Evolutionary conservation across 805 yeast species (phyloP).

Genomic region (Kuraishia floccosa): DNA sequence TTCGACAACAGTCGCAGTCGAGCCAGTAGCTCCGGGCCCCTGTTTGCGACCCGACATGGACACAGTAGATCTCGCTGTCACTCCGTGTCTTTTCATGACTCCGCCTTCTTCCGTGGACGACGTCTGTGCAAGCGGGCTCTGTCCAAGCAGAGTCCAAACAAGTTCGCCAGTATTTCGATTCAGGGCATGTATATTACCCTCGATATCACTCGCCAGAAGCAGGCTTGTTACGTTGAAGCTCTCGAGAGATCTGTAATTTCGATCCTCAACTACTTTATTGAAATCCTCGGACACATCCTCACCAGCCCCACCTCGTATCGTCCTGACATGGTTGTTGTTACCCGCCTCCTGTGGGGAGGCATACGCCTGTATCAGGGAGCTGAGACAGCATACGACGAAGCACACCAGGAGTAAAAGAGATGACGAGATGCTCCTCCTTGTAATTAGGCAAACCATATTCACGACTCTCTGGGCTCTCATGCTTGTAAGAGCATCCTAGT

Average conservation of each 20-base stretch:
- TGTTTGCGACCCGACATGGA: background rate
- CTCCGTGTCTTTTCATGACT: slow-evolving; percentile 1
- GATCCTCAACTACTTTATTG: background rate
- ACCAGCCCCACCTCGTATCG: background rate
- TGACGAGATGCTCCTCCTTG: too few relatives aligned
- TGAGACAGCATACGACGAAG: too few relatives aligned
- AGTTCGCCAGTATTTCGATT: slow-evolving; percentile 64
- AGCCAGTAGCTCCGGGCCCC: too few relatives aligned
- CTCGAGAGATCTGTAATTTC: slow-evolving; percentile 8
- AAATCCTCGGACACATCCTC: background rate
- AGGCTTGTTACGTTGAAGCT: slow-evolving; percentile 32
- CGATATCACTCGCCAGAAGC: slow-evolving; percentile 67
- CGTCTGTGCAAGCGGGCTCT: slow-evolving; percentile 41
- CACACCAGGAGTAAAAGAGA: too few relatives aligned
- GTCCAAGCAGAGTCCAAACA: slow-evolving; percentile 66
- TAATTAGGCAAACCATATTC: too few relatives aligned
- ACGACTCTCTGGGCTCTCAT: too few relatives aligned
- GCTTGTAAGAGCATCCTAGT: too few relatives aligned
- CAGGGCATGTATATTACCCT: slow-evolving; percentile 78
- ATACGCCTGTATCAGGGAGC: too few relatives aligned
- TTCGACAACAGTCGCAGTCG: slow-evolving; percentile 1
- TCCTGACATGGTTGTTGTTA: background rate
- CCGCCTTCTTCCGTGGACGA: too few relatives aligned
- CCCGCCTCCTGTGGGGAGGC: background rate
- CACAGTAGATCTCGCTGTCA: too few relatives aligned